A percentile compares a stretch with the other conserved stretches of the same genome.
These are phyloP conservation scores for Xylaria venustula DNA, from an alignment of 495 filamentous ascomycete genomes.

Conservation along the genomic window DNA sequence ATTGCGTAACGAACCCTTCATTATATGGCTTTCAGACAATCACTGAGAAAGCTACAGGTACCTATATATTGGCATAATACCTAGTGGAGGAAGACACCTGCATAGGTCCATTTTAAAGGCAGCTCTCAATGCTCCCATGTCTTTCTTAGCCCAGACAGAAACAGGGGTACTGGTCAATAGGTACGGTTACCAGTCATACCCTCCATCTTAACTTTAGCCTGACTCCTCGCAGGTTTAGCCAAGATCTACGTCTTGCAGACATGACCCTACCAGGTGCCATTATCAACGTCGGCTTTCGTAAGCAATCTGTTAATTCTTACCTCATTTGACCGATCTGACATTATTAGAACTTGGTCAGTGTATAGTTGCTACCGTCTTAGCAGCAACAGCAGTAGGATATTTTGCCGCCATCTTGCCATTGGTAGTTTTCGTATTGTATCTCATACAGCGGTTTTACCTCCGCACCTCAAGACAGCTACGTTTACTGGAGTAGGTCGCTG, in stretches of 20 bases:
- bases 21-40: background rate
- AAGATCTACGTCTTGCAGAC: conserved; percentile 8
- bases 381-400: conserved; percentile 16
- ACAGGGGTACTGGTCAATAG: conserved; percentile 5
- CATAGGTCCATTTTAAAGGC: conserved; percentile 2
- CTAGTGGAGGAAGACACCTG: conserved; percentile 3
- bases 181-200: background rate
- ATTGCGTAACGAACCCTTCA: background rate
- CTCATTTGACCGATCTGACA: background rate
- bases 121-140: background rate
- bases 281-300: conserved; percentile 5
- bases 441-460: conserved; percentile 59
- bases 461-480: conserved; percentile 60
- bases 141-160: background rate
- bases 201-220: background rate
- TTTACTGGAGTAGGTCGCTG: conserved; percentile 44
- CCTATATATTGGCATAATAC: conserved; percentile 5
- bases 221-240: background rate
- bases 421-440: conserved; percentile 38
- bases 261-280: background rate
- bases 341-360: conserved; percentile 6
- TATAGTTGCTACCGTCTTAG: conserved; percentile 14
- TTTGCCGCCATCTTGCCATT: conserved; percentile 20
- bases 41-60: background rate
- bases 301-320: background rate